Percentiles rank a stretch among this genome's conserved stretches.
These are phyloP conservation scores for Kodamaea derodonti DNA, from an alignment of 1,139 yeast species.

Conservation along the genomic window DNA sequence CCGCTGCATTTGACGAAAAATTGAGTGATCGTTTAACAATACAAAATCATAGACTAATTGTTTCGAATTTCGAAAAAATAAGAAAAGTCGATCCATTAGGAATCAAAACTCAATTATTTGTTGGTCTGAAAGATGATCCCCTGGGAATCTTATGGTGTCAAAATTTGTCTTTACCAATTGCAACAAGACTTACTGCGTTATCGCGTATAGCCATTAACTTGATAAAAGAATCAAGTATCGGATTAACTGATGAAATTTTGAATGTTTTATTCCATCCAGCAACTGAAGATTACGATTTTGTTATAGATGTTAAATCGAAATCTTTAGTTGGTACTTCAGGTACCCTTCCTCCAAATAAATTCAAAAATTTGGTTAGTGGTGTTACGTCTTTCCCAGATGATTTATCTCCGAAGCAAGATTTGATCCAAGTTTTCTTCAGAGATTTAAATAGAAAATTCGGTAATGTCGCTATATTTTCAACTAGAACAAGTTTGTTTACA, in stretches of 20 bases:
- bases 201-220: slow-evolving; percentile 70
- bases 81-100: slow-evolving; percentile 81
- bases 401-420: slow-evolving; percentile 47
- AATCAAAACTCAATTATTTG: slow-evolving; percentile 71
- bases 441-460: slow-evolving; percentile 56
- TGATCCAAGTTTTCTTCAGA: slow-evolving; percentile 48
- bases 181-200: slow-evolving; percentile 82
- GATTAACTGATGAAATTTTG: slow-evolving; percentile 44
- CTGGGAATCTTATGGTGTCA: slow-evolving; percentile 84
- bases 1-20: slow-evolving; percentile 20
- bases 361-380: slow-evolving; percentile 58
- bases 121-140: slow-evolving; percentile 77
- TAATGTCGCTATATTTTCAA: slow-evolving; percentile 57
- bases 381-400: slow-evolving; percentile 44
- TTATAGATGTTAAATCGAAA: slow-evolving; percentile 51
- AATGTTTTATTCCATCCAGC: slow-evolving; percentile 74
- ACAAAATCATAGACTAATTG: slow-evolving; percentile 58
- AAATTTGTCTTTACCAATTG: slow-evolving; percentile 68
- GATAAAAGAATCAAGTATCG: slow-evolving; percentile 33
- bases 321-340: slow-evolving; percentile 51
- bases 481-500: slow-evolving; percentile 47
- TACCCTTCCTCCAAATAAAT: slow-evolving; percentile 49
- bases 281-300: slow-evolving; percentile 77
- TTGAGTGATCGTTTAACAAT: slow-evolving; percentile 64
- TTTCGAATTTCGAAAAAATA: slow-evolving; percentile 58